Percentiles rank a stretch among this genome's conserved stretches.
phyloP scores from a whole-genome alignment of 179 eudicot species.

The Beta macrorhiza region DNA sequence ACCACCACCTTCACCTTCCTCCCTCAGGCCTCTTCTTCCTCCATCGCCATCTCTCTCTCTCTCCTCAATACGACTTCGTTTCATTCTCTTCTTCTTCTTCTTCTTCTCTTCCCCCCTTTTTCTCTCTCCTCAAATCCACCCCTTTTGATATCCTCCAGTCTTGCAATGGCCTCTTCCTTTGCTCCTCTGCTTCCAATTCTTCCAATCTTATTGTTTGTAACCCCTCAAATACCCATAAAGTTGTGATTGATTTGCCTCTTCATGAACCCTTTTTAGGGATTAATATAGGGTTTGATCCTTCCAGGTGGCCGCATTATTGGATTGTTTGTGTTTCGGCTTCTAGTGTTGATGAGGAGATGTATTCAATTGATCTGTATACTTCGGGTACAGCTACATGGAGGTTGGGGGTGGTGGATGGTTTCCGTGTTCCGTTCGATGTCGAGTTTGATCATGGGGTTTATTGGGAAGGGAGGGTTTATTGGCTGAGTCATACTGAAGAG shows the following conservation, averaged over 20 bases:
- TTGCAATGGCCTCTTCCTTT: slow-evolving; percentile 38
- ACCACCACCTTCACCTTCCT: slow-evolving; percentile 23
- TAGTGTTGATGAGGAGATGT: neutral
- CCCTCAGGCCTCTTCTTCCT: slow-evolving; percentile 38
- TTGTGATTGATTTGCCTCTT: neutral
- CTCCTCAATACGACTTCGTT: slow-evolving; percentile 17
- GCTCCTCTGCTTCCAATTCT: neutral
- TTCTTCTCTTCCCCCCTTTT: slow-evolving; percentile 12
- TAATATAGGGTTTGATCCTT: slow-evolving; percentile 34
- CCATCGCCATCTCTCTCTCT: slow-evolving; percentile 18
- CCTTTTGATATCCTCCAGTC: slow-evolving; percentile 32
- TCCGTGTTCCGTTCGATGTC: slow-evolving; percentile 36
- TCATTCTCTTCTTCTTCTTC: neutral
- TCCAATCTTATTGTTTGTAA: slow-evolving; percentile 18
- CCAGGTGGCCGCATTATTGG: slow-evolving; percentile 9
- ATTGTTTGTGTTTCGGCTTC: slow-evolving; percentile 15
- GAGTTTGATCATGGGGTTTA: slow-evolving; percentile 40
- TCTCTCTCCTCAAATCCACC: slow-evolving; percentile 26
- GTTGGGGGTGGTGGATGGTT: neutral
- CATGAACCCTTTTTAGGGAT: slow-evolving; percentile 2
- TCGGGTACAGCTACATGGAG: slow-evolving; percentile 20
- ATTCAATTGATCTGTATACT: slow-evolving; percentile 21
- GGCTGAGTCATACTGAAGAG: slow-evolving; percentile 42
- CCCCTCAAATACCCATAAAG: slow-evolving; percentile 26
- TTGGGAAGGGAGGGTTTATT: slow-evolving; percentile 32